phyloP scores from a whole-genome alignment of 139 green algal species.

The Closterium sp. region DNA sequence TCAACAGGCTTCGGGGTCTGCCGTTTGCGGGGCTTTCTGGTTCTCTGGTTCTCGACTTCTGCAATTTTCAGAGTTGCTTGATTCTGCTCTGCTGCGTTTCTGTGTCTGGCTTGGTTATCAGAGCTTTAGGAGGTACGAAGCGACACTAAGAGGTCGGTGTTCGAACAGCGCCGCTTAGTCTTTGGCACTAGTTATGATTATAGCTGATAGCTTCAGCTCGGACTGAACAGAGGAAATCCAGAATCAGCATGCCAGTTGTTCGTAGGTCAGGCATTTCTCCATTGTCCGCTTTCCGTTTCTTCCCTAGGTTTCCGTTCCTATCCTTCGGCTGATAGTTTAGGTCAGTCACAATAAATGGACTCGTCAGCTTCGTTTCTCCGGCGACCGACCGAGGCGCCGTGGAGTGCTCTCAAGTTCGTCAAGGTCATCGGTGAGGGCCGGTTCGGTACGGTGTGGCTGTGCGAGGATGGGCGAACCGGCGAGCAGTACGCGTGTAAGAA shows the following conservation, averaged over 20 bases:
- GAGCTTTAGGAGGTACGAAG: no score
- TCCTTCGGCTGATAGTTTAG: not conserved
- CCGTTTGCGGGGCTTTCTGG: no score
- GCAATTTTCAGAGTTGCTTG: no score
- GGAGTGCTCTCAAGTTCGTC: not conserved
- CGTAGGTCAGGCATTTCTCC: not conserved
- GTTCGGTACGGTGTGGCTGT: constrained; percentile 1
- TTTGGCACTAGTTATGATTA: not conserved
- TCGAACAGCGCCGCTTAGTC: no score
- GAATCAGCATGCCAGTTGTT: not conserved
- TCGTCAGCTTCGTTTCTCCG: not conserved
- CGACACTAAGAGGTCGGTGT: no score
- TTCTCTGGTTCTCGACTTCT: no score
- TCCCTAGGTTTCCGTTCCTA: not conserved
- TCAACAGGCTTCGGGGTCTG: no score
- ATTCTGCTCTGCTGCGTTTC: no score
- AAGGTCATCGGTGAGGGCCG: not conserved
- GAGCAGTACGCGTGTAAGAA: constrained; percentile 5
- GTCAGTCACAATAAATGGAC: not conserved
- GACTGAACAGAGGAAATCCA: not conserved
- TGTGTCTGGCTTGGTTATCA: no score
- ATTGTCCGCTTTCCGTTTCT: not conserved
- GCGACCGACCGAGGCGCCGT: not conserved
- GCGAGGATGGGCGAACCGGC: constrained; percentile 2
- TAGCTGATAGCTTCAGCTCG: not conserved